These are phyloP conservation scores for Mitragyna speciosa DNA, from an alignment of 257 asterid genomes.

Conservation along the genomic window DNA sequence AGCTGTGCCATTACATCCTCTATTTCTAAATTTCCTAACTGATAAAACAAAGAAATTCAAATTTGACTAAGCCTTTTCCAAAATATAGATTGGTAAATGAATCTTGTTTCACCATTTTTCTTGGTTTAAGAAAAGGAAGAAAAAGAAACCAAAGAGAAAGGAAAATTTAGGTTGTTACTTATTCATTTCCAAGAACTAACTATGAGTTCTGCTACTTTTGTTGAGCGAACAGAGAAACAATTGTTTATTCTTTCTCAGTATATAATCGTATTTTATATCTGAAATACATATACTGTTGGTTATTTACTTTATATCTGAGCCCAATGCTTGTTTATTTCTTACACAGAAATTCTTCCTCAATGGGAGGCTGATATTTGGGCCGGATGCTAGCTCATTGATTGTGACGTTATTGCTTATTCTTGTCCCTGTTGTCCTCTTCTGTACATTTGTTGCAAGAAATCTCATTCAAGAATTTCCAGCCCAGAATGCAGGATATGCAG, in stretches of 20 bases:
- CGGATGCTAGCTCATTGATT: conserved; percentile 63
- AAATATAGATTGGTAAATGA: neutral
- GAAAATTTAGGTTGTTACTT: neutral
- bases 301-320: neutral
- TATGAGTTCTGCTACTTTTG: neutral
- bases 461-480: conserved; percentile 38
- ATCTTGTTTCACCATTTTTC: neutral
- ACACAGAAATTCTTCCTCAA: conserved; percentile 66
- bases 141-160: neutral
- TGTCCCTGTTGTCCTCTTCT: conserved; percentile 56
- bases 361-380: conserved; percentile 78
- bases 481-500: conserved; percentile 39
- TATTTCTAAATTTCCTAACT: neutral
- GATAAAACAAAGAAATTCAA: neutral
- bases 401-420: conserved; percentile 56
- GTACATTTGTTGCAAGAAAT: conserved; percentile 51
- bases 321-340: neutral
- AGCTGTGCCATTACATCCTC: neutral
- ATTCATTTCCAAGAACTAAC: neutral
- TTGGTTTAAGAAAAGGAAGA: neutral
- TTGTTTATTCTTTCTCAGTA: neutral
- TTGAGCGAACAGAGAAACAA: neutral
- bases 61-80: neutral
- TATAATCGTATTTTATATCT: neutral
- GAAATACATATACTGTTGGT: neutral